Percentiles rank a stretch among this genome's conserved stretches.
Evolutionary conservation across 2,329 filamentous ascomycete species (phyloP).

Genomic region (Paecilomyces dactylethromorphus): DNA sequence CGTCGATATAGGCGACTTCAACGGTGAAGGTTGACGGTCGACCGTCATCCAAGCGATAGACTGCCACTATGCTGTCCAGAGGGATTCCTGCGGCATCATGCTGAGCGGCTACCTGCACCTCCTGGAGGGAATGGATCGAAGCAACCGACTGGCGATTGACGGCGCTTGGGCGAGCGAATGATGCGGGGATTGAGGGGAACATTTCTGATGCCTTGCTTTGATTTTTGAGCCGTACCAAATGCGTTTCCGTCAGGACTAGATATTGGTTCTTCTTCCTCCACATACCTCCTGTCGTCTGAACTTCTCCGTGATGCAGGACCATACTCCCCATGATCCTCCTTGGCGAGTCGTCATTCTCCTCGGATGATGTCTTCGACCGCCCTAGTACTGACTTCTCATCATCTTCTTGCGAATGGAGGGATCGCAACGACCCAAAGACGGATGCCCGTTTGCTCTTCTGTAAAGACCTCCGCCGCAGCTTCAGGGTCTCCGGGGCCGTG

Average conservation of each 20-base stretch:
- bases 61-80: slow-evolving; percentile 60
- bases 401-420: slow-evolving; percentile 46
- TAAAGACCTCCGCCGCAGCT: slow-evolving; percentile 35
- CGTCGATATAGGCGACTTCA: slow-evolving; percentile 63
- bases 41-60: slow-evolving; percentile 61
- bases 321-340: slow-evolving; percentile 35
- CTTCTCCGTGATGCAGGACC: slow-evolving; percentile 61
- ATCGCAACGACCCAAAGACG: slow-evolving; percentile 53
- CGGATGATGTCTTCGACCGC: slow-evolving; percentile 45
- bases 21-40: slow-evolving; percentile 56
- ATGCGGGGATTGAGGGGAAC: slow-evolving; percentile 48
- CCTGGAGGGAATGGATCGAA: slow-evolving; percentile 56
- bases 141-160: slow-evolving; percentile 51
- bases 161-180: slow-evolving; percentile 34
- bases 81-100: slow-evolving; percentile 51
- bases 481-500: slow-evolving; percentile 20
- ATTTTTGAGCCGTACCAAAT: slow-evolving; percentile 63
- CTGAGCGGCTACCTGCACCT: slow-evolving; percentile 51
- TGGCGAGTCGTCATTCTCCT: slow-evolving; percentile 40
- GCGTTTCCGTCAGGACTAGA: slow-evolving; percentile 62
- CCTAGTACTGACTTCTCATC: slow-evolving; percentile 45
- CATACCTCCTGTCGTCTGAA: slow-evolving; percentile 63
- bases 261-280: slow-evolving; percentile 69
- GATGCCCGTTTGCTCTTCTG: slow-evolving; percentile 45
- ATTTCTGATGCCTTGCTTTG: slow-evolving; percentile 59